Conservation (phyloP, 352 stramenopile genomes). For the Globisporangium mamillatum region DNA sequence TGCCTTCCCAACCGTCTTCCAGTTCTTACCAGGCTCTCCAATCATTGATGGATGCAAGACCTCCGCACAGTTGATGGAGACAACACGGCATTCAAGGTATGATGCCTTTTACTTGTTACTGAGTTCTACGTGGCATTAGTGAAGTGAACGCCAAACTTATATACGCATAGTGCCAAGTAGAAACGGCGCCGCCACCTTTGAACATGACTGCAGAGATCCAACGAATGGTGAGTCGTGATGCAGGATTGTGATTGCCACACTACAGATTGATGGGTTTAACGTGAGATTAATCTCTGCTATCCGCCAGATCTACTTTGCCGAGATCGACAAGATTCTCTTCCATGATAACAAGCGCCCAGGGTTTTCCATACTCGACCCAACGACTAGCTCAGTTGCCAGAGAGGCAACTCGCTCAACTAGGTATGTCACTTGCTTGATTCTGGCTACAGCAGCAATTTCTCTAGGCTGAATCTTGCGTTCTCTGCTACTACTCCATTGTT, state of each 20-base stretch:
- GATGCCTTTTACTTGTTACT: too few species aligned
- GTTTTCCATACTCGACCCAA: conserved; percentile 38
- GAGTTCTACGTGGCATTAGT: too few species aligned
- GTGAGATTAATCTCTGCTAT: background rate
- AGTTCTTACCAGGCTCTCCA: background rate
- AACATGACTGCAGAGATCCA: conserved; percentile 41
- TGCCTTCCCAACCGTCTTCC: background rate
- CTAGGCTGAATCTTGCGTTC: background rate
- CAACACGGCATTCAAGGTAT: conserved; percentile 10
- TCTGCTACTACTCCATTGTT: background rate
- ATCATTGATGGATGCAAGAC: background rate
- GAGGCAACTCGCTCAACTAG: conserved; percentile 13
- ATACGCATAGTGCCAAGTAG: conserved; percentile 30
- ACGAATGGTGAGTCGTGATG: conserved; percentile 30
- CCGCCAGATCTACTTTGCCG: conserved; percentile 31
- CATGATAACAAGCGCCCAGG: conserved; percentile 29
- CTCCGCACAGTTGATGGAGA: conserved; percentile 10
- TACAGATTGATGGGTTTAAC: background rate
- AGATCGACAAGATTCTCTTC: conserved; percentile 38
- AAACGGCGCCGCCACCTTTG: conserved; percentile 22
- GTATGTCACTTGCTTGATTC: conserved; percentile 8
- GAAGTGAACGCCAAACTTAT: background rate
- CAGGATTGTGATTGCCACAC: background rate
- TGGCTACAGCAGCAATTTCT: background rate
- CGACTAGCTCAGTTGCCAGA: conserved; percentile 21